Evolutionary conservation across 352 stramenopile species (phyloP), one percentile per base, ranked within the genome.

Genomic region (Pythium brassicae): DNA sequence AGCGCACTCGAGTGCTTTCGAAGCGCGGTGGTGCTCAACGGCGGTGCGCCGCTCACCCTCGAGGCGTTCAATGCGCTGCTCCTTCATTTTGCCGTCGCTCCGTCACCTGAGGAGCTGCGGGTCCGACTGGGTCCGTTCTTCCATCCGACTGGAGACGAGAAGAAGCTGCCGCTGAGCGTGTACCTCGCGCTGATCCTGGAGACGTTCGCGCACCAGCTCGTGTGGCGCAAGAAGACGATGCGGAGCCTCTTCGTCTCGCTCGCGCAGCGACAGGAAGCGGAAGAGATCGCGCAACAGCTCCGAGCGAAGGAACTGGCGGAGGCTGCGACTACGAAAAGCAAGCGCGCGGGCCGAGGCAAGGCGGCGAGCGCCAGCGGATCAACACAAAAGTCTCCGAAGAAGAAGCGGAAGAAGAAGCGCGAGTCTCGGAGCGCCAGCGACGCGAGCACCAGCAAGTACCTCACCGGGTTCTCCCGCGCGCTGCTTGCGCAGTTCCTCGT

Each of bases 1-100:
- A 22, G 50, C 14, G 73, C 71, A 23, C 57, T 55, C 44, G 34
- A 29, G 10, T 50, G 59, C 10, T 60, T 79, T 9, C 63, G 47
- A 0, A 37, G 40, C 14, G 63, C 70, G 14, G 62, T 84, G 2
- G 53, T 53, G 3, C 49, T 35, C 10, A 86, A 83, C 22, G 56
- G 62, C 1, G 66, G 63, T 0, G 58, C 62, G 2, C 74, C 76
- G 3, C 62, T 87, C 22, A 76, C 68, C 0, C 59, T 89, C 3
- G 78, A 89, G 32, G 22, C 37, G 6, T 84, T 89, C 42, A 87
- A 87, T 45, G 56, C 61, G 1, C n/a, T 89, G 3, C 20, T 86
- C n/a, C 23, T 69, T 11, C 49, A 64, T 11, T 89, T 79, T 26
- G 61, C 76, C 2, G 53, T 73, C 3, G 23, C 44, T 0, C 68